Percentiles rank a stretch among this genome's conserved stretches.
phyloP scores from a whole-genome alignment of 345 rosid genomes.

The Corchorus capsularis region DNA sequence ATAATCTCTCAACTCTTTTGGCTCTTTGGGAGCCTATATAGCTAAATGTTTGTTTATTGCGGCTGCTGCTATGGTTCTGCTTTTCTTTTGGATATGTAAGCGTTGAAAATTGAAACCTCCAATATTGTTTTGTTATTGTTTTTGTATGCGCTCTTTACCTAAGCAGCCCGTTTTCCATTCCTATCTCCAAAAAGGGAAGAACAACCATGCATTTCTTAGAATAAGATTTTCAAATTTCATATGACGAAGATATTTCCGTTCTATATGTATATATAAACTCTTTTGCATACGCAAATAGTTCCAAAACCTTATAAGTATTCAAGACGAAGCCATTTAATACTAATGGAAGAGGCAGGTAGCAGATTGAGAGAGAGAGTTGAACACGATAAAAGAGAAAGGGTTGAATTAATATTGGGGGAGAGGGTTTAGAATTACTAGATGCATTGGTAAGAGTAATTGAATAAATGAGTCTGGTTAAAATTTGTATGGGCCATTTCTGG shows the following conservation, averaged over 20 bases:
- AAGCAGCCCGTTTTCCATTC: background rate
- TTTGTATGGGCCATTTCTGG: conserved; percentile 1
- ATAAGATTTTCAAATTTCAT: background rate
- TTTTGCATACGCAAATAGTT: too few relatives aligned
- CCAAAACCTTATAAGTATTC: background rate
- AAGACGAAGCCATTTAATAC: background rate
- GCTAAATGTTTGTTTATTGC: background rate
- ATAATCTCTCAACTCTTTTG: background rate
- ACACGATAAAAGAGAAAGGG: background rate
- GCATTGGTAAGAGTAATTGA: conserved; percentile 45
- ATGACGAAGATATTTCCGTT: background rate
- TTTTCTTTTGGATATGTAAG: background rate
- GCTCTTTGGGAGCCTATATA: background rate
- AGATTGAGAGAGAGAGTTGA: conserved; percentile 24
- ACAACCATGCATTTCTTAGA: background rate
- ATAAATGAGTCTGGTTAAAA: conserved; percentile 35
- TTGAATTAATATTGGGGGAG: conserved; percentile 22
- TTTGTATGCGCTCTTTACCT: background rate
- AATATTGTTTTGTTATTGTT: background rate
- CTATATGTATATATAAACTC: too few relatives aligned
- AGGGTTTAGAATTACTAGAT: conserved; percentile 46
- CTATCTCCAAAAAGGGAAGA: background rate
- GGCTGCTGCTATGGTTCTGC: background rate
- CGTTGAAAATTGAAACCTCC: background rate
- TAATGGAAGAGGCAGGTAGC: conserved; percentile 12